phyloP scores from a whole-genome alignment of 192 early-diverging fungal species.

The Coemansia guatemalensis region DNA sequence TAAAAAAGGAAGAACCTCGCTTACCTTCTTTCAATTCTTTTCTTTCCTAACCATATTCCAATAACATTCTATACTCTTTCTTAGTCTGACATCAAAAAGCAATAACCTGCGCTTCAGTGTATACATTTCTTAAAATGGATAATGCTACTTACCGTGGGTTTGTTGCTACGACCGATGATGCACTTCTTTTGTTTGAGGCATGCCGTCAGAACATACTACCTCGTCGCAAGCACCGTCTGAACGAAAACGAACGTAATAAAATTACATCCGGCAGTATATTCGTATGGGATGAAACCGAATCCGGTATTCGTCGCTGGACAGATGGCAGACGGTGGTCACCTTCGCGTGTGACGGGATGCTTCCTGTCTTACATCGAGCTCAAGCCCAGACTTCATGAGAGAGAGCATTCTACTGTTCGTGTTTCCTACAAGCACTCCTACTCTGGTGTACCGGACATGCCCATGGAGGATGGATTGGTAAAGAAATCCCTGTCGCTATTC shows the following conservation, averaged over 20 bases:
- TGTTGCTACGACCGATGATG: slow-evolving; percentile 81
- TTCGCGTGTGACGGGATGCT: slow-evolving; percentile 76
- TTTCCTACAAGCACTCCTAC: background rate
- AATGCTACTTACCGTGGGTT: slow-evolving; percentile 66
- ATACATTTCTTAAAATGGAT: too few relatives aligned
- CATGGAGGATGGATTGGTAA: slow-evolving; percentile 71
- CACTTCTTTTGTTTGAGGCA: slow-evolving; percentile 85
- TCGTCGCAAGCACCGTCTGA: slow-evolving; percentile 70
- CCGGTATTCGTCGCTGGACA: slow-evolving; percentile 88
- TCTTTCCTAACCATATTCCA: too few relatives aligned
- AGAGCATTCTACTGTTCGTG: background rate
- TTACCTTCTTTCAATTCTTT: too few relatives aligned
- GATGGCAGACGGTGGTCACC: slow-evolving; percentile 89
- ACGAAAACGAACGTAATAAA: slow-evolving; percentile 73
- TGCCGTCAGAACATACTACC: slow-evolving; percentile 67
- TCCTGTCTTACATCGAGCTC: slow-evolving; percentile 80
- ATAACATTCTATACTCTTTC: too few relatives aligned
- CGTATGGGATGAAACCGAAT: slow-evolving; percentile 86
- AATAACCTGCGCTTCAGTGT: too few relatives aligned
- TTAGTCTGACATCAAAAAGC: too few relatives aligned
- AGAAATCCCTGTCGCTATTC: slow-evolving; percentile 80
- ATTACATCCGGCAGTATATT: slow-evolving; percentile 79
- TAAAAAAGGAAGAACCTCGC: too few relatives aligned
- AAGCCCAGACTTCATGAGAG: slow-evolving; percentile 52
- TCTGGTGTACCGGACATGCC: slow-evolving; percentile 17